phyloP scores from a whole-genome alignment of 2,329 filamentous ascomycete species.

The Lasiodiplodia citricola region DNA sequence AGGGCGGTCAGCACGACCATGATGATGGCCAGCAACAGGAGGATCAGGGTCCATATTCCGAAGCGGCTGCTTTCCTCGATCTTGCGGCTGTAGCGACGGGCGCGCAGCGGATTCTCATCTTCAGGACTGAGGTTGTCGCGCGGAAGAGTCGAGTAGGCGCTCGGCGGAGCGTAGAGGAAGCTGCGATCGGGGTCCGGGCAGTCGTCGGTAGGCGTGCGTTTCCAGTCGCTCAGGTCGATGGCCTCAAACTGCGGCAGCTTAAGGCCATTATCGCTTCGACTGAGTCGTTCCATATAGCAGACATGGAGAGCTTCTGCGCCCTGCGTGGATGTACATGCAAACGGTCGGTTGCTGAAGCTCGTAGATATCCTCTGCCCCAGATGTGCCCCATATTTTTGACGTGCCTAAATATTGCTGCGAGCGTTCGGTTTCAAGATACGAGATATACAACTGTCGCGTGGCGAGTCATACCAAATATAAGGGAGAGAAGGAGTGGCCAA shows the following conservation, averaged over 20 bases:
- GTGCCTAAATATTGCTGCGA: constrained; percentile 6
- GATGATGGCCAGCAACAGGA: constrained; percentile 7
- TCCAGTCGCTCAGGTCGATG: constrained; percentile 17
- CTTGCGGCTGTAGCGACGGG: constrained; percentile 14
- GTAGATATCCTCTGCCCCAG: constrained; percentile 17
- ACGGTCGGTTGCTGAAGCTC: constrained; percentile 2
- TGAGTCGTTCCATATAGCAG: constrained; percentile 15
- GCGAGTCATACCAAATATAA: constrained; percentile 21
- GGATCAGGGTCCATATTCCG: constrained; percentile 11
- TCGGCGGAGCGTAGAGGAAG: constrained; percentile 7
- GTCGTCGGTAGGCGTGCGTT: not conserved
- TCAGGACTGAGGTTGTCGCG: not conserved
- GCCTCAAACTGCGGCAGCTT: constrained; percentile 11
- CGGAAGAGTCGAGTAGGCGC: not conserved
- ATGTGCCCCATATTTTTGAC: constrained; percentile 19
- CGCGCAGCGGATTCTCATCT: not conserved
- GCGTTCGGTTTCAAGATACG: constrained; percentile 12
- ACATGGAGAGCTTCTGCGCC: constrained; percentile 22
- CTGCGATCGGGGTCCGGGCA: not conserved
- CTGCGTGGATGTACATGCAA: constrained; percentile 17
- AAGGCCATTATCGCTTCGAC: not conserved
- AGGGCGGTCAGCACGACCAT: constrained; percentile 10
- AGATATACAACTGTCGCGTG: constrained; percentile 15
- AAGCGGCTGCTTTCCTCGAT: constrained; percentile 19
- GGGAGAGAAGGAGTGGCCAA: not conserved